phyloP scores from a whole-genome alignment of 106 monocot species.

The Agapanthus africanus region DNA sequence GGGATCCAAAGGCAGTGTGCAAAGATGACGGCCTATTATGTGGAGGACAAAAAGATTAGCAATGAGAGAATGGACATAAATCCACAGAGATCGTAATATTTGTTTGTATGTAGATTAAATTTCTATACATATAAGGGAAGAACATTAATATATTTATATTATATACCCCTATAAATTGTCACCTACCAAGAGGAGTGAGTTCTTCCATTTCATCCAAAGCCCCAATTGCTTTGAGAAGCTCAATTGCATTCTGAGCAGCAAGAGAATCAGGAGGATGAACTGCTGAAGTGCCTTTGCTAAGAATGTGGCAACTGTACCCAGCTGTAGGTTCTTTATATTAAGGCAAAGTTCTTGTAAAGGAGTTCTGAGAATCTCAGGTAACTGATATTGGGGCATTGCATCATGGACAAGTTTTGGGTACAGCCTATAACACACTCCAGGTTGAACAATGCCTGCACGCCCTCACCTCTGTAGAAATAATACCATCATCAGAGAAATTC shows the following conservation, averaged over 20 bases:
- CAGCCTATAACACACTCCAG: constrained; percentile 82
- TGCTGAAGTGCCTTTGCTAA: constrained; percentile 81
- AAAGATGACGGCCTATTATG: constrained; percentile 69
- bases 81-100: not conserved
- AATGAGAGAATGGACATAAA: no score
- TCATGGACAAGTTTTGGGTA: constrained; percentile 94
- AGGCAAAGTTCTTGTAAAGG: constrained; percentile 95
- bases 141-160: not conserved
- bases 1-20: constrained; percentile 82
- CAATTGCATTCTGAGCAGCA: constrained; percentile 89
- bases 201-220: constrained; percentile 86
- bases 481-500: constrained; percentile 15
- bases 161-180: no score
- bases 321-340: constrained; percentile 81
- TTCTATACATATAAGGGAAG: not conserved
- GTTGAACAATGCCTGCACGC: constrained; percentile 92
- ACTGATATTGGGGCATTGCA: constrained; percentile 83
- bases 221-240: constrained; percentile 87
- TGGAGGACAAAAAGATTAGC: no score
- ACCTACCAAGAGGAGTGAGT: constrained; percentile 79
- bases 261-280: constrained; percentile 68
- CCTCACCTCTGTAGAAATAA: constrained; percentile 65
- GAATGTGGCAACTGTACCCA: constrained; percentile 78
- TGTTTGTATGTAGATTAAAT: not conserved
- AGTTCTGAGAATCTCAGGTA: constrained; percentile 96